These are phyloP conservation scores for Tetracladium setigerum DNA, from an alignment of 495 filamentous ascomycete genomes.

Conservation along the genomic window DNA sequence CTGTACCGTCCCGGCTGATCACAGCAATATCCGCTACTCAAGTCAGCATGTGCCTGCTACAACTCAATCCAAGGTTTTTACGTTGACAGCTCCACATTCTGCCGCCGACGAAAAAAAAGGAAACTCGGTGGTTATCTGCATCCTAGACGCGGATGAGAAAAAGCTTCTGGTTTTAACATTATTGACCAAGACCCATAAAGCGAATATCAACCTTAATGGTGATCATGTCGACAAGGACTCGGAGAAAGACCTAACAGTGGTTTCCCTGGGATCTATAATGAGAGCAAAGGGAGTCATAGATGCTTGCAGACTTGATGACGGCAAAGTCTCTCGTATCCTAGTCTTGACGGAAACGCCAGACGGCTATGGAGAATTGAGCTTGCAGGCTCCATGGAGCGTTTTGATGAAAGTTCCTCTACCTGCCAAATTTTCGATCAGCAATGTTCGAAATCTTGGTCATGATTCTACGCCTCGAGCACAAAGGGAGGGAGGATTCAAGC, in stretches of 20 bases:
- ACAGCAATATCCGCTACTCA: constrained; percentile 50
- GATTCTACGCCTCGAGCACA: constrained; percentile 8
- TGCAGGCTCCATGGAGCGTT: constrained; percentile 71
- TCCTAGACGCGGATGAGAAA: constrained; percentile 59
- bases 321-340: constrained; percentile 57
- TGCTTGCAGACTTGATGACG: constrained; percentile 66
- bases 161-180: constrained; percentile 62
- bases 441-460: constrained; percentile 21
- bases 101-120: constrained; percentile 39
- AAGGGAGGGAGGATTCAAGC: constrained; percentile 44
- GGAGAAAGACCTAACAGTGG: constrained; percentile 18
- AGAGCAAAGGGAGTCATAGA: constrained; percentile 60
- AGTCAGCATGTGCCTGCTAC: constrained; percentile 37
- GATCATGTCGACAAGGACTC: constrained; percentile 8
- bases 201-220: constrained; percentile 4
- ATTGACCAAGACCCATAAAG: constrained; percentile 32
- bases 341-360: constrained; percentile 58
- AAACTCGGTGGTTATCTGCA: constrained; percentile 54
- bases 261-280: constrained; percentile 34
- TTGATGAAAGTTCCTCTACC: constrained; percentile 47
- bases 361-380: constrained; percentile 54
- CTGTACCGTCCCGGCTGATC: constrained; percentile 58
- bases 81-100: constrained; percentile 49
- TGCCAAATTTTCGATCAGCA: constrained; percentile 15
- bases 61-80: constrained; percentile 53